Evolutionary conservation across 306 rosid genomes (phyloP).

Genomic region (Castanea mollissima): DNA sequence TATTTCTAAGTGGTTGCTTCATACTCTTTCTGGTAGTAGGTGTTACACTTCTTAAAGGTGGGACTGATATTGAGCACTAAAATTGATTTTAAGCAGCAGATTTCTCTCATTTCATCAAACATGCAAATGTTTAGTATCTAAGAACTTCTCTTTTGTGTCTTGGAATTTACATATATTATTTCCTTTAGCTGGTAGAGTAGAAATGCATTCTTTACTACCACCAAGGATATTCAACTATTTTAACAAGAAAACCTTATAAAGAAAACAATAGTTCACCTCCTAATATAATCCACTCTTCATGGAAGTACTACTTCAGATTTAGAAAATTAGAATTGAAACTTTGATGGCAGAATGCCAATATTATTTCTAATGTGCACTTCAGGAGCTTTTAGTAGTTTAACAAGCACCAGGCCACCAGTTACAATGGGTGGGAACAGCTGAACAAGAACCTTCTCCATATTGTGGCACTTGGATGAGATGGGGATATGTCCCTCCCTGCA

Average conservation of each 20-base stretch:
- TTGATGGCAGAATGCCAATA: too few species aligned
- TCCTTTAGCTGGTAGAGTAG: neutral
- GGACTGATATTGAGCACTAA: slow-evolving; percentile 12
- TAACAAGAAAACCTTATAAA: neutral
- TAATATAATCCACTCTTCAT: neutral
- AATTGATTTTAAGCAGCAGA: slow-evolving; percentile 2
- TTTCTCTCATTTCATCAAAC: neutral
- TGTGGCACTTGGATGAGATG: too few species aligned
- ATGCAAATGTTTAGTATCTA: too few species aligned
- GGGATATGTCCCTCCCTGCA: too few species aligned
- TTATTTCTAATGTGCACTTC: too few species aligned
- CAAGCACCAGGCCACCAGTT: too few species aligned
- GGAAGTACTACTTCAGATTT: too few species aligned
- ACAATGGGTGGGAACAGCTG: too few species aligned
- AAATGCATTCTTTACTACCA: slow-evolving; percentile 8
- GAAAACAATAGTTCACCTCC: neutral
- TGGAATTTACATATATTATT: neutral
- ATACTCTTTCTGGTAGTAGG: slow-evolving; percentile 3
- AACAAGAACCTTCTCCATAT: too few species aligned
- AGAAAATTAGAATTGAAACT: too few species aligned
- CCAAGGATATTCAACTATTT: neutral
- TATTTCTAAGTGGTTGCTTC: slow-evolving; percentile 19
- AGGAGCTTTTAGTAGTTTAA: too few species aligned
- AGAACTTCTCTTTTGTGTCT: too few species aligned
- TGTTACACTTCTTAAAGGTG: neutral